Conservation (phyloP, 1,284 basidiomycete species). For the Ceratobasidium sp. region DNA sequence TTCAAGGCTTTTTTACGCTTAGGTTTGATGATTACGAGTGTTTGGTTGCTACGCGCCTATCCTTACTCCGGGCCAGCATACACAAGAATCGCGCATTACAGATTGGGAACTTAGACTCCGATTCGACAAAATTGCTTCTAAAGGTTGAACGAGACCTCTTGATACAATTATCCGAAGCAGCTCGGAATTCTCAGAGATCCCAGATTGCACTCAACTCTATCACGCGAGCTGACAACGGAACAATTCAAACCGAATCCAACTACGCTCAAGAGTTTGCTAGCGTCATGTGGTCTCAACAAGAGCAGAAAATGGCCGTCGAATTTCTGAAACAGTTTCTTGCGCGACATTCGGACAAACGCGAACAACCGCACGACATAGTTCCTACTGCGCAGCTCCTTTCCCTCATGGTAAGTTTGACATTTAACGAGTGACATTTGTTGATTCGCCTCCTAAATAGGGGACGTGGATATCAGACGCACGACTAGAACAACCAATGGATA, state of each 20-base stretch:
- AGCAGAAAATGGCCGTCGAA: constrained; percentile 86
- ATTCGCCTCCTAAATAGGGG: constrained; percentile 66
- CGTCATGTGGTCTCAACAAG: constrained; percentile 89
- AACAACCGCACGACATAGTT: not conserved
- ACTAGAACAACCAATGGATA: constrained; percentile 82
- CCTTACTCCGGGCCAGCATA: constrained; percentile 78
- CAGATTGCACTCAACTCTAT: constrained; percentile 92
- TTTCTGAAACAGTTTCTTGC: constrained; percentile 70
- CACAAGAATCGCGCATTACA: constrained; percentile 75
- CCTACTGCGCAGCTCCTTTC: constrained; percentile 62
- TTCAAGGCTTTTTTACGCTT: too few species aligned
- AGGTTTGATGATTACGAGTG: constrained; percentile 85
- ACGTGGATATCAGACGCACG: constrained; percentile 91
- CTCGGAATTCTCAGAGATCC: constrained; percentile 75
- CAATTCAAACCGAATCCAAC: constrained; percentile 68
- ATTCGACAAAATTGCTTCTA: constrained; percentile 67
- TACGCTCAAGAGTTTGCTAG: constrained; percentile 80
- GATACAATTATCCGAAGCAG: constrained; percentile 78
- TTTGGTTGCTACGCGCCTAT: constrained; percentile 84
- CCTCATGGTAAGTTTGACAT: constrained; percentile 52
- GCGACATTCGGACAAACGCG: constrained; percentile 19
- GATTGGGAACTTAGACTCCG: constrained; percentile 75
- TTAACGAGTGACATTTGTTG: constrained; percentile 70
- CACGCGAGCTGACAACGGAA: constrained; percentile 66
- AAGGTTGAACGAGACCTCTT: constrained; percentile 79